phyloP scores from a whole-genome alignment of 2,329 filamentous ascomycete species.

The Lachnellula suecica region DNA sequence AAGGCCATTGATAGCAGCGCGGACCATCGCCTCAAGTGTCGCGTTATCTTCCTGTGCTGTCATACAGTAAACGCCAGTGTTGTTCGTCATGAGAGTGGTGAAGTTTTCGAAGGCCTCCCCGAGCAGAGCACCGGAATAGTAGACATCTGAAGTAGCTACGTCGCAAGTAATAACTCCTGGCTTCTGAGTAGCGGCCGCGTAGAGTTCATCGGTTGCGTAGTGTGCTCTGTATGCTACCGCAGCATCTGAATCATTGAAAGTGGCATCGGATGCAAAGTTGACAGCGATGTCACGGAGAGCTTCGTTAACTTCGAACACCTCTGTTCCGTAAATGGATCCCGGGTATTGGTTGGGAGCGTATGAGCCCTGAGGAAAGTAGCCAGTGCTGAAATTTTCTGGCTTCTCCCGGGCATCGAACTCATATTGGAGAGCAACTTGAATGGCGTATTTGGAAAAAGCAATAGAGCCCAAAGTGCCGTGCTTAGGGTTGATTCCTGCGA shows the following conservation, averaged over 20 bases:
- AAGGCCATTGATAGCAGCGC: constrained; percentile 53
- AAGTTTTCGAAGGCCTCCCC: constrained; percentile 65
- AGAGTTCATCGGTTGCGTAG: constrained; percentile 52
- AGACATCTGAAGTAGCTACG: constrained; percentile 69
- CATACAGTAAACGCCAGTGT: constrained; percentile 66
- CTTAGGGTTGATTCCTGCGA: constrained; percentile 72
- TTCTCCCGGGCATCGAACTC: constrained; percentile 72
- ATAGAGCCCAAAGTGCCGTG: constrained; percentile 64
- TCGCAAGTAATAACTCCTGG: constrained; percentile 66
- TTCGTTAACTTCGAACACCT: constrained; percentile 67
- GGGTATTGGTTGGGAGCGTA: constrained; percentile 56
- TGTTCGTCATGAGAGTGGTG: constrained; percentile 64
- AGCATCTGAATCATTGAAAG: constrained; percentile 48
- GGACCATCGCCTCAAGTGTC: constrained; percentile 62
- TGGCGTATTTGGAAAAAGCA: constrained; percentile 66
- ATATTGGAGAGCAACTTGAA: constrained; percentile 75
- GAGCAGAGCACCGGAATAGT: constrained; percentile 63
- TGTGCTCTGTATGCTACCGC: constrained; percentile 53
- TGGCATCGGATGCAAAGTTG: constrained; percentile 48
- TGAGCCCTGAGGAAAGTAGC: constrained; percentile 67
- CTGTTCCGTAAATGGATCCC: constrained; percentile 61
- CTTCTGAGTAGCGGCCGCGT: constrained; percentile 40
- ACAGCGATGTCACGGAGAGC: constrained; percentile 54
- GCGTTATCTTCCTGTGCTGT: constrained; percentile 74
- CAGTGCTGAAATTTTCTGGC: constrained; percentile 61